Conservation (phyloP, 2,329 filamentous ascomycete genomes). For the Fusarium oxysporum region DNA sequence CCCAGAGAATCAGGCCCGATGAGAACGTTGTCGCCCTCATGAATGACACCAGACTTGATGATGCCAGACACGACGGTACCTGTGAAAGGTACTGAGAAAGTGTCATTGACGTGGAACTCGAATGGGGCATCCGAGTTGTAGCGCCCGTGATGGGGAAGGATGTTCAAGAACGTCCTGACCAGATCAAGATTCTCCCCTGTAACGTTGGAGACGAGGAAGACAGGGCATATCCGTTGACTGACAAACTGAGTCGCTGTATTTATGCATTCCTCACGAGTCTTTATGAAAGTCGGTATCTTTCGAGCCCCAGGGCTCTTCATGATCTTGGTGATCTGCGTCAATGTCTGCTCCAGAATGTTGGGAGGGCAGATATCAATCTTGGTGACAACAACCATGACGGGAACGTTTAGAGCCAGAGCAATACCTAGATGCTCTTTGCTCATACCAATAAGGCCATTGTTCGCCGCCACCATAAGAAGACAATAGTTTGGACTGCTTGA, state of each 20-base stretch:
- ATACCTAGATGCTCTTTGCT: slow-evolving; percentile 98
- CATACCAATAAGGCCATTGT: slow-evolving; percentile 97
- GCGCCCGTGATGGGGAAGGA: slow-evolving; percentile 91
- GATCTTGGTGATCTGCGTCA: slow-evolving; percentile 91
- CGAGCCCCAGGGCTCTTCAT: slow-evolving; percentile 92
- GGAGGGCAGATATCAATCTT: slow-evolving; percentile 99
- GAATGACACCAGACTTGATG: slow-evolving; percentile 86
- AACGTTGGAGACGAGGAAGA: slow-evolving; percentile 98
- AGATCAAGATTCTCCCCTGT: slow-evolving; percentile 92
- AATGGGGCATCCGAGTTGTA: slow-evolving; percentile 91
- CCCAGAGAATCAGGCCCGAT: slow-evolving; percentile 92
- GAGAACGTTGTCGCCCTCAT: slow-evolving; percentile 88
- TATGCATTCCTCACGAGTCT: slow-evolving; percentile 89
- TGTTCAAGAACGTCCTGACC: slow-evolving; percentile 93
- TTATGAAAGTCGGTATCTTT: slow-evolving; percentile 97
- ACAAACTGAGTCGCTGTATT: slow-evolving; percentile 97
- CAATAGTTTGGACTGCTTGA: slow-evolving; percentile 98
- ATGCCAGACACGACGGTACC: slow-evolving; percentile 97
- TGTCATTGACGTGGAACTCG: slow-evolving; percentile 97
- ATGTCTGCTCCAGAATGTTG: slow-evolving; percentile 92
- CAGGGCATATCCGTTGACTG: slow-evolving; percentile 92
- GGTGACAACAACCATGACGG: slow-evolving; percentile 96
- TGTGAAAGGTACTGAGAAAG: slow-evolving; percentile 96
- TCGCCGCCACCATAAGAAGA: slow-evolving; percentile 96
- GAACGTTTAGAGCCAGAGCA: slow-evolving; percentile 92